Evolutionary conservation across 179 eudicot genomes (phyloP).

Genomic region (Spinacia oleracea): DNA sequence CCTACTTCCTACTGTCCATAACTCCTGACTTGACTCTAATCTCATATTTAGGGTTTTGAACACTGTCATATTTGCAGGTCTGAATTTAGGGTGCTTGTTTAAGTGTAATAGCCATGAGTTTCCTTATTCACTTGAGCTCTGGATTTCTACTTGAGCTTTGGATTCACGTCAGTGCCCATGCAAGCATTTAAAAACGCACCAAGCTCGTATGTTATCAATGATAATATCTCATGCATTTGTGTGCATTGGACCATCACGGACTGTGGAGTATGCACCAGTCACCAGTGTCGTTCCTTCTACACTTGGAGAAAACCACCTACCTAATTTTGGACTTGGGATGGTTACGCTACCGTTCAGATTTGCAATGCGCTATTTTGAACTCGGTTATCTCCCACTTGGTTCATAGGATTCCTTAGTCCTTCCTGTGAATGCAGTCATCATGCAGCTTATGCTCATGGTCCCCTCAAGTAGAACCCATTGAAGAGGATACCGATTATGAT

Average conservation of each 20-base stretch:
- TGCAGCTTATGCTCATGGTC: no score
- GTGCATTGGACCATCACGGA: neutral
- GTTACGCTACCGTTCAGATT: neutral
- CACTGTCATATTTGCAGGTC: neutral
- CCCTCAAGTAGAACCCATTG: neutral
- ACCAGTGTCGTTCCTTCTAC: no score
- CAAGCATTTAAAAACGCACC: neutral
- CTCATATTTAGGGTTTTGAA: neutral
- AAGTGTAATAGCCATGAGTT: neutral
- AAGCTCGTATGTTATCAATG: neutral
- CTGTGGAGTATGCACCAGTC: neutral
- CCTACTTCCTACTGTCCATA: neutral
- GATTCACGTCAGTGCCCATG: neutral
- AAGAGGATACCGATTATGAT: no score
- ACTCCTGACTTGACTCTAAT: neutral
- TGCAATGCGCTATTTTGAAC: neutral
- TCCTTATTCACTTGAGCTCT: neutral
- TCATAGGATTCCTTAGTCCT: neutral
- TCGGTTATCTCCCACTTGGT: neutral
- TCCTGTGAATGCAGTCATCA: neutral
- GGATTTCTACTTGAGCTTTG: no score
- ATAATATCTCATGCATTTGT: no score
- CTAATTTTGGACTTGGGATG: neutral
- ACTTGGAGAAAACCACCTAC: no score
- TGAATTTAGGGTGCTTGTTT: neutral